Base-by-base conservation (phyloP, 2,329 filamentous ascomycete species). In the Ophiostoma sp. region DNA sequence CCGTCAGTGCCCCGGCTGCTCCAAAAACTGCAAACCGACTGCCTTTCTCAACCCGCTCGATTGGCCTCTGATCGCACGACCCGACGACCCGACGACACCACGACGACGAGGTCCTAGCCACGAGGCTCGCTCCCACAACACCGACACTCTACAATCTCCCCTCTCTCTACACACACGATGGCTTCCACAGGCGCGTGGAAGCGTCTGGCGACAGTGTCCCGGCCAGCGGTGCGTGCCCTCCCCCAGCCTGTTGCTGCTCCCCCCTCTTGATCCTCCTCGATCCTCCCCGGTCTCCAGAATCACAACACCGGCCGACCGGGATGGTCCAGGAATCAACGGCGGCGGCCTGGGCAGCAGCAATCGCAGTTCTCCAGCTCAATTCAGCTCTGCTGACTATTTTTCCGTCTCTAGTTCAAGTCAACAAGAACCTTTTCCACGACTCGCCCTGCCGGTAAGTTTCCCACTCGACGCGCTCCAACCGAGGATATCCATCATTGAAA, bases 361-460 rank as follows among this genome's bases (percentile, higher is more conserved):
- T 11, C 2, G 4, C 54, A 17, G 13, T 4, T 60, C 27, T n/a
- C 6, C 27, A 11, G 13, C 17, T 3, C 57, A 62, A 27, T 62
- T 1, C 57, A 62, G 27, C 57, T 36, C 44, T 44, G 70, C 69
- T 64, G 41, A 33, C 69, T 68, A 10, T 57, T 39, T 57, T 57
- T 20, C 39, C 5, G 10, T 44, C 35, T 60, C 35, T 68, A 72
- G 39, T 70, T 68, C 67, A 48, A 71, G 70, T 67, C 71, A 17
- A 68, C 86, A 77, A 87, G 94, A 81, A 84, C 89, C 72, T 98
- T 99, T 83, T 96, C 94, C 73, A 93, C 92, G 73, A 94, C 94
- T 74, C 88, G 90, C 77, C 88, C 92, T 75, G 90, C 88, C 77
- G 89, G 90, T 92, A 87, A 78, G 88, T 68, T 62, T 68, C 13